Percentiles rank a stretch among this genome's conserved stretches.
Conservation (phyloP, 495 filamentous ascomycete genomes). For the Trichocladium antarcticum region DNA sequence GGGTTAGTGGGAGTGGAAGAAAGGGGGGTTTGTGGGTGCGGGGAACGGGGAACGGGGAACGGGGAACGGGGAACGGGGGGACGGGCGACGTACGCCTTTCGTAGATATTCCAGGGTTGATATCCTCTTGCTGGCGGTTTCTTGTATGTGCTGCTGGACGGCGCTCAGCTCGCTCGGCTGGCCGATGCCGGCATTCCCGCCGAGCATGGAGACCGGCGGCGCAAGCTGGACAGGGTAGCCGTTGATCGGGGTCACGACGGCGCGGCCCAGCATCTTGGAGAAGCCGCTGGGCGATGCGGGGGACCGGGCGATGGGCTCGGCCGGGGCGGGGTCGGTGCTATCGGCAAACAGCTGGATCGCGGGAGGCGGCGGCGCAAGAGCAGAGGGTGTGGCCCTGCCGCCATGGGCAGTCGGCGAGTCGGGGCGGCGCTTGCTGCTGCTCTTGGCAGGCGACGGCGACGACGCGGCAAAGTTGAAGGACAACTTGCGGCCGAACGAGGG, state of each 20-base stretch:
- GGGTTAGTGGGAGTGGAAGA: slow-evolving; percentile 10
- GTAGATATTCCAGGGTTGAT: slow-evolving; percentile 87
- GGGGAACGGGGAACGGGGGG: not conserved
- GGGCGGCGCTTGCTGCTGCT: slow-evolving; percentile 28
- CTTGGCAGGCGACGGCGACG: slow-evolving; percentile 26
- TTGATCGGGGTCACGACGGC: slow-evolving; percentile 22
- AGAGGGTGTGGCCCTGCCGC: not conserved
- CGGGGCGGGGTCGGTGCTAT: slow-evolving; percentile 30
- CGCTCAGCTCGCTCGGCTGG: slow-evolving; percentile 29
- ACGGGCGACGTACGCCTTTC: slow-evolving; percentile 63
- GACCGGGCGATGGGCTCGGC: slow-evolving; percentile 23
- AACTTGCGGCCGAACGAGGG: slow-evolving; percentile 36
- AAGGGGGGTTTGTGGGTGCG: slow-evolving; percentile 3
- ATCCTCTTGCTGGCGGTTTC: slow-evolving; percentile 86
- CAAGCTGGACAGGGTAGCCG: slow-evolving; percentile 23
- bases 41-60: not conserved
- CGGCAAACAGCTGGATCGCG: slow-evolving; percentile 14
- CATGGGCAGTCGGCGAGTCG: slow-evolving; percentile 19
- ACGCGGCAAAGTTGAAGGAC: slow-evolving; percentile 33
- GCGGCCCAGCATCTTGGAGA: slow-evolving; percentile 37
- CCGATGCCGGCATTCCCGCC: slow-evolving; percentile 12
- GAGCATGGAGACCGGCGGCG: slow-evolving; percentile 22
- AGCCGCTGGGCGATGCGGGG: slow-evolving; percentile 28
- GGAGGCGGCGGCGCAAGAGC: not conserved
- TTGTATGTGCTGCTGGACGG: slow-evolving; percentile 69